Base-by-base conservation (phyloP, 306 rosid species). In the Dalbergia cultrata region DNA sequence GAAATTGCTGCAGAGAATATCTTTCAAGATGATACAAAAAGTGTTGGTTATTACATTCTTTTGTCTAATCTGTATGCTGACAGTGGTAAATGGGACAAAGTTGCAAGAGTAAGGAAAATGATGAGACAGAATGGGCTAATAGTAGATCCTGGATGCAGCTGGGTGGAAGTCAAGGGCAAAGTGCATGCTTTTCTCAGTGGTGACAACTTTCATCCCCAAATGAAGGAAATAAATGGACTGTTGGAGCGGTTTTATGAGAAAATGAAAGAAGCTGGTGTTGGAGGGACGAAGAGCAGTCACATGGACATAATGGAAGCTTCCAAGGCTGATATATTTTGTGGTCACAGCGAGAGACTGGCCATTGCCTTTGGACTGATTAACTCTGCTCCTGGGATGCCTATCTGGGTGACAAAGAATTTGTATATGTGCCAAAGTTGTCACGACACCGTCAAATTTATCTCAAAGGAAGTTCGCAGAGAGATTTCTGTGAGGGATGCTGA, bases 151-250 rank as follows among this genome's bases (percentile, higher is more conserved):
- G 98, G 98, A 58, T 94, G 98, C 88, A 89, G 97, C 79, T 94
- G 98, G 98, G 90, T 92, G 64, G 98, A 94, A 84, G 71, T 89
- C 14, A 91, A 92, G 75, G 97, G 93, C 33, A 88, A 85, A 13
- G 95, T 95, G 85, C 97, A 95, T 67, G 98, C 97, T 82, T 95
- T 95, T 75, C 95, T 95, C 10, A 89, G 95, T 61, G 95, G 88
- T 26, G 97, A 91, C 72, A 80, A 62, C 65, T 87, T 73, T 70
- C 97, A 95, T 31, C 93, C 98, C 78, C 92, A 89, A 81, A 78
- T 83, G 21, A 77, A 82, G 83, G 97, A 91, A 86, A 74, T 91
- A 57, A 83, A 79, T 73, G 89, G 82, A 35, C 80, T 89, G 72
- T 52, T 93, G 82, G 93, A 93, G 82, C 87, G 90, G 21, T 93